Evolutionary conservation across 2,329 filamentous ascomycete genomes (phyloP).

Genomic region (Xylariaceae sp.): DNA sequence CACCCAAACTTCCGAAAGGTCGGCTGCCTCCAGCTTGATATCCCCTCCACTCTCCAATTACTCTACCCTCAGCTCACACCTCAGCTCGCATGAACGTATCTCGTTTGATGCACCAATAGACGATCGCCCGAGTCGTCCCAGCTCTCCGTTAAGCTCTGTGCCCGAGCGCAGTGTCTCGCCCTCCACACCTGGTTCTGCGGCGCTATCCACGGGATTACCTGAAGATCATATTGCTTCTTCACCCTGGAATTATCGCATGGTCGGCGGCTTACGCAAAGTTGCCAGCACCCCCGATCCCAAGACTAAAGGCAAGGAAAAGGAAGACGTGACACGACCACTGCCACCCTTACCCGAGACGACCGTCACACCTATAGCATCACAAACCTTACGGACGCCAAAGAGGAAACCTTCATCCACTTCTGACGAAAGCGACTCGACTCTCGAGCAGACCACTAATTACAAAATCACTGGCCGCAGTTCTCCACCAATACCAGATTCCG

Average conservation of each 20-base stretch:
- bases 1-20: conserved; percentile 19
- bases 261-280: conserved; percentile 52
- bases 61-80: conserved; percentile 45
- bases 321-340: conserved; percentile 24
- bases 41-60: conserved; percentile 40
- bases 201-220: conserved; percentile 27
- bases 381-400: conserved; percentile 17
- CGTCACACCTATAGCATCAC: conserved; percentile 12
- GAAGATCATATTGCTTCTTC: conserved; percentile 32
- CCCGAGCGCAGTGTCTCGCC: conserved; percentile 40
- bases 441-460: conserved; percentile 48
- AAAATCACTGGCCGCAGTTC: conserved; percentile 48
- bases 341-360: conserved; percentile 27
- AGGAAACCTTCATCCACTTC: conserved; percentile 36
- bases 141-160: conserved; percentile 45
- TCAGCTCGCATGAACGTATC: conserved; percentile 45
- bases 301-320: conserved; percentile 35
- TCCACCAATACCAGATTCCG: conserved; percentile 33
- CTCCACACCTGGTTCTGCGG: conserved; percentile 29
- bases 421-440: conserved; percentile 37
- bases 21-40: conserved; percentile 30
- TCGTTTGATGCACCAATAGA: conserved; percentile 44
- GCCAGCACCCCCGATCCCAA: conserved; percentile 36
- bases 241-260: conserved; percentile 51
- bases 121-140: conserved; percentile 37